Evolutionary conservation across 1,284 basidiomycete genomes (phyloP).

Genomic region (Cutaneotrichosporon sp.): DNA sequence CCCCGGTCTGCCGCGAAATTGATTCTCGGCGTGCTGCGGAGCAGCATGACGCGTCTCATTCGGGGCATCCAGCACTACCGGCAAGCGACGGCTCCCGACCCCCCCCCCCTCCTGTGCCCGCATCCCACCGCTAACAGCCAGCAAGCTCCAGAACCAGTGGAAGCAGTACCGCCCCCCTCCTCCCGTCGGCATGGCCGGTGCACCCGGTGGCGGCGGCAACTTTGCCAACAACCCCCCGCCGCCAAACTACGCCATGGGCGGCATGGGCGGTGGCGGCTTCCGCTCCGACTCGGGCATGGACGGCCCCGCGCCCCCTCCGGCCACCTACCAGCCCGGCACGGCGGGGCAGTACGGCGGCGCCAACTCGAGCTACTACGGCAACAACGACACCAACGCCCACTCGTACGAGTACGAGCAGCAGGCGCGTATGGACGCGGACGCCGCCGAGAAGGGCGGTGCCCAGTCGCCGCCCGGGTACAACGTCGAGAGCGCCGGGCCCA

Average conservation of each 20-base stretch:
- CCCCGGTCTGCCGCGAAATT: not conserved
- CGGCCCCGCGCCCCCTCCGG: conserved; percentile 22
- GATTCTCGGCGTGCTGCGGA: not conserved
- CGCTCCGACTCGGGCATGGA: not conserved
- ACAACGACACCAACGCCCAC: conserved; percentile 9
- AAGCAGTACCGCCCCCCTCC: conserved; percentile 38
- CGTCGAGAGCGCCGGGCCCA: not conserved
- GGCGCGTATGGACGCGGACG: conserved; percentile 35
- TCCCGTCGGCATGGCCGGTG: not conserved
- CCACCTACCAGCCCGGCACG: conserved; percentile 45
- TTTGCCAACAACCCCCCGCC: conserved; percentile 43
- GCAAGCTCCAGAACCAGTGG: conserved; percentile 32
- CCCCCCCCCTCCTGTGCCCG: not conserved
- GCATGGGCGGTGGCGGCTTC: conserved; percentile 23
- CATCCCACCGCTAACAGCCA: conserved; percentile 11
- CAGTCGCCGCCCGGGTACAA: conserved; percentile 11
- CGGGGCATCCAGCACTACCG: not conserved
- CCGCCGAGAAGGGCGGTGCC: not conserved
- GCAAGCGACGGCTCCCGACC: not conserved
- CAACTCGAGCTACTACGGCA: conserved; percentile 39
- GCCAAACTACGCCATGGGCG: conserved; percentile 13
- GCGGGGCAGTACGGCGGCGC: conserved; percentile 38
- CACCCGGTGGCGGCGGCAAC: conserved; percentile 15
- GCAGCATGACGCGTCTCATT: not conserved
- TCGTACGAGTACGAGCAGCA: conserved; percentile 45